phyloP scores from a whole-genome alignment of 129 eudicot genomes.

The Dittrichia graveolens region DNA sequence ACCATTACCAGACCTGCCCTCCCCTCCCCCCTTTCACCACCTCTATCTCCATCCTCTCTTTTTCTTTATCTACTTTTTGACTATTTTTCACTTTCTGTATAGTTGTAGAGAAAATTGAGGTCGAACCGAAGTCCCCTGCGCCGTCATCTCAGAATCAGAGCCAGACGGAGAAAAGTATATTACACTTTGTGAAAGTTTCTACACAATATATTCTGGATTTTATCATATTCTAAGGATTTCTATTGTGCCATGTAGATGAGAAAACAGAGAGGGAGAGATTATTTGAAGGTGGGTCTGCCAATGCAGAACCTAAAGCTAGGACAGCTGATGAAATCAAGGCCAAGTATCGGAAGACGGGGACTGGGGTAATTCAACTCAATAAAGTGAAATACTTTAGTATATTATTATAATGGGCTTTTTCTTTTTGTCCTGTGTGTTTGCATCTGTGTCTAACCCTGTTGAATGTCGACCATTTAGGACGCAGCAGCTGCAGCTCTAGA shows the following conservation, averaged over 20 bases:
- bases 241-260: constrained; percentile 49
- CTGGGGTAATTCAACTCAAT: constrained; percentile 50
- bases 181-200: neutral
- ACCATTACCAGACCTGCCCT: neutral
- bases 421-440: neutral
- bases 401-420: neutral
- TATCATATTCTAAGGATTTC: constrained; percentile 19
- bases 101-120: constrained; percentile 67
- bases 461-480: constrained; percentile 53
- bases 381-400: neutral
- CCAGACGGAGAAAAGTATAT: constrained; percentile 47
- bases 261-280: constrained; percentile 64
- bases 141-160: constrained; percentile 37
- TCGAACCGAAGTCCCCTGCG: constrained; percentile 53
- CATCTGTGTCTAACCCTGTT: constrained; percentile 11
- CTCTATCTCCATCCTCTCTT: constrained; percentile 3
- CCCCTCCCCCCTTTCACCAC: neutral
- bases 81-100: constrained; percentile 18
- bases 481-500: constrained; percentile 62
- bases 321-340: constrained; percentile 93
- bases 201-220: constrained; percentile 4
- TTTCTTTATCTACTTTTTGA: constrained; percentile 4
- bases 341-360: constrained; percentile 72
- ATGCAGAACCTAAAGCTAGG: constrained; percentile 59
- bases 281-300: constrained; percentile 79